These are phyloP conservation scores for Hyphodiscus sp. DNA, from an alignment of 2,329 filamentous ascomycete species.

Conservation along the genomic window DNA sequence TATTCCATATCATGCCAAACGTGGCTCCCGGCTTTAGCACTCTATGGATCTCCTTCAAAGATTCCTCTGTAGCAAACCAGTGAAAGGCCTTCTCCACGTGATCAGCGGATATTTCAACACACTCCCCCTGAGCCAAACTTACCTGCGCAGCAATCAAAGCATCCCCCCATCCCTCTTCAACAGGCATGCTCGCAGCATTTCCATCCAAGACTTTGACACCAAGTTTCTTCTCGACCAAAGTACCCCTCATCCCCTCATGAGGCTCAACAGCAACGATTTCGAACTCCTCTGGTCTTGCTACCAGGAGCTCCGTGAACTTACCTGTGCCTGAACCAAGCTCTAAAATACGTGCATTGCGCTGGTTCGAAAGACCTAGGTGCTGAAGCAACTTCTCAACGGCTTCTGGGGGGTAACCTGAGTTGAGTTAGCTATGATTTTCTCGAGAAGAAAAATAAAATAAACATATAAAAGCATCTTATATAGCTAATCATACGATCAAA, in stretches of 20 bases:
- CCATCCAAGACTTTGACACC: constrained; percentile 45
- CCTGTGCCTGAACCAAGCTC: constrained; percentile 65
- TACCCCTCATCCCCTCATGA: constrained; percentile 57
- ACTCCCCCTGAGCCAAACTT: constrained; percentile 24
- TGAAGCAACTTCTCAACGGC: constrained; percentile 53
- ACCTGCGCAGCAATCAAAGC: constrained; percentile 64
- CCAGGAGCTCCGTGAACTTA: constrained; percentile 61
- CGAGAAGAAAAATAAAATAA: background rate
- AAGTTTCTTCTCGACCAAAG: constrained; percentile 53
- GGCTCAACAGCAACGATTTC: constrained; percentile 58
- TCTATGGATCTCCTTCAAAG: constrained; percentile 60
- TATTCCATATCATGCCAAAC: constrained; percentile 67
- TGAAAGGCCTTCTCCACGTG: constrained; percentile 25
- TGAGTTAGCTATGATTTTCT: constrained; percentile 6
- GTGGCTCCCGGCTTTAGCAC: constrained; percentile 53
- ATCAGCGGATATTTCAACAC: constrained; percentile 1
- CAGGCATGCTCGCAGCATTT: constrained; percentile 49
- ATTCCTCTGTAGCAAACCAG: constrained; percentile 59
- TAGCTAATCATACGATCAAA: too few relatives aligned
- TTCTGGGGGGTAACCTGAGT: constrained; percentile 56
- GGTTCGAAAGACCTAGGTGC: constrained; percentile 44
- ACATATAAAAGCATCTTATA: background rate
- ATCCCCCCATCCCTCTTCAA: constrained; percentile 54
- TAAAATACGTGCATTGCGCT: constrained; percentile 43
- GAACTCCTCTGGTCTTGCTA: constrained; percentile 51